These are phyloP conservation scores for Globisporangium camurandrum DNA, from an alignment of 352 stramenopile species.

Conservation along the genomic window DNA sequence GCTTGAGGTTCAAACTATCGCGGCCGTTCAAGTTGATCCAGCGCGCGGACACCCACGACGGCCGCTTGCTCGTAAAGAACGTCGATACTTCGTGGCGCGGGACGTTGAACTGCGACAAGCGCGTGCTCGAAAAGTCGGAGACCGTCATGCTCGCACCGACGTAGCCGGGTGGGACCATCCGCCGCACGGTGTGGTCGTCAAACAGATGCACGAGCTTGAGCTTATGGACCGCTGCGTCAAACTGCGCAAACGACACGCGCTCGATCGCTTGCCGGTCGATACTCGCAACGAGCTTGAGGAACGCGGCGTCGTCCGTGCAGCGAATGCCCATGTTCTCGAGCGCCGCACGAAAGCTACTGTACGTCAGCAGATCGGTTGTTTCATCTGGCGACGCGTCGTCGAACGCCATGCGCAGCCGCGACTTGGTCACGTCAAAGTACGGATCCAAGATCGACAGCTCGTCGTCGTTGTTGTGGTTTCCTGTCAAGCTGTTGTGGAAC, in stretches of 20 bases:
- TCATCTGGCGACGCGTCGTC: slow-evolving; percentile 49
- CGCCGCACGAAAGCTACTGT: slow-evolving; percentile 48
- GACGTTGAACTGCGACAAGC: slow-evolving; percentile 61
- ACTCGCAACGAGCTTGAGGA: slow-evolving; percentile 63
- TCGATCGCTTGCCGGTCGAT: slow-evolving; percentile 41
- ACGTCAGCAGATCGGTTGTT: slow-evolving; percentile 30
- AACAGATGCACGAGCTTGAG: slow-evolving; percentile 86
- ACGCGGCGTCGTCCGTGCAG: slow-evolving; percentile 57
- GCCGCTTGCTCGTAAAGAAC: slow-evolving; percentile 71
- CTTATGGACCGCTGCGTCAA: slow-evolving; percentile 76
- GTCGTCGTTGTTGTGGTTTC: too few relatives aligned
- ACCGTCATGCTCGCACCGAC: slow-evolving; percentile 52
- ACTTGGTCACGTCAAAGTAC: slow-evolving; percentile 82
- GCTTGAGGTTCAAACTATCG: slow-evolving; percentile 78
- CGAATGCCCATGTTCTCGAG: slow-evolving; percentile 65
- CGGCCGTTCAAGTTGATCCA: slow-evolving; percentile 84
- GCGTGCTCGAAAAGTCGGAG: slow-evolving; percentile 70
- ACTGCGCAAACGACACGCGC: slow-evolving; percentile 57
- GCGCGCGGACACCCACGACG: slow-evolving; percentile 74
- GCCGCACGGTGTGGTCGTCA: slow-evolving; percentile 51
- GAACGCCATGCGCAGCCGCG: slow-evolving; percentile 59
- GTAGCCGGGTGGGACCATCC: slow-evolving; percentile 48
- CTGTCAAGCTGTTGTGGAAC: slow-evolving; percentile 32
- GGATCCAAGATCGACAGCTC: slow-evolving; percentile 79
- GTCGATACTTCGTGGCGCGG: slow-evolving; percentile 36